Evolutionary conservation across 1,284 basidiomycete species (phyloP).

Genomic region (Boletus holoroseus): DNA sequence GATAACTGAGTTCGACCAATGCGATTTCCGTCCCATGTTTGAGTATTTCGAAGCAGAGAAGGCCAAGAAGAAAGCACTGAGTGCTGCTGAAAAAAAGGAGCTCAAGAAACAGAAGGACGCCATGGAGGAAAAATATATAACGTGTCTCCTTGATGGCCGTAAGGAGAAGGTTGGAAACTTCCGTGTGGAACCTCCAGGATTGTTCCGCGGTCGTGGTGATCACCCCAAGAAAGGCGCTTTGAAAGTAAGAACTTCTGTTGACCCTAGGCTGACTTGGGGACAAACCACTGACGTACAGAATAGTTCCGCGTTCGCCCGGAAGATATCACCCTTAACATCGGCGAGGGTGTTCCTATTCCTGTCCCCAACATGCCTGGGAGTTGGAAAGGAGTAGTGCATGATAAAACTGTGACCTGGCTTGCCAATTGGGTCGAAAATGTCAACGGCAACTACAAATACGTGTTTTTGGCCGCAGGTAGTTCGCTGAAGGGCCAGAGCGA

Average conservation of each 20-base stretch:
- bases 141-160: constrained; percentile 86
- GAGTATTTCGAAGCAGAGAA: constrained; percentile 91
- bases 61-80: constrained; percentile 87
- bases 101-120: constrained; percentile 82
- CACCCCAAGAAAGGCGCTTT: constrained; percentile 97
- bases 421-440: constrained; percentile 97
- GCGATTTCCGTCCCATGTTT: constrained; percentile 95
- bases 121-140: constrained; percentile 79
- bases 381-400: constrained; percentile 84
- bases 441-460: constrained; percentile 90
- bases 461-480: constrained; percentile 90
- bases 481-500: constrained; percentile 96
- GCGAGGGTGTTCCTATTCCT: constrained; percentile 66
- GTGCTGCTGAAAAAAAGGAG: constrained; percentile 83
- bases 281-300: constrained; percentile 11
- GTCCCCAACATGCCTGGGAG: constrained; percentile 82
- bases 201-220: constrained; percentile 96
- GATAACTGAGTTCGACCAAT: constrained; percentile 75
- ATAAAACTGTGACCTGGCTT: constrained; percentile 95
- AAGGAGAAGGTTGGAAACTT: constrained; percentile 99
- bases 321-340: constrained; percentile 93
- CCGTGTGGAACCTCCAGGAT: constrained; percentile 93
- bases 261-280: background rate
- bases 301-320: constrained; percentile 85
- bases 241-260: constrained; percentile 57